A percentile compares a stretch with the other conserved stretches of the same genome.
These are phyloP conservation scores for Ceratocystis albifundus DNA, from an alignment of 2,329 filamentous ascomycete genomes.

Conservation along the genomic window DNA sequence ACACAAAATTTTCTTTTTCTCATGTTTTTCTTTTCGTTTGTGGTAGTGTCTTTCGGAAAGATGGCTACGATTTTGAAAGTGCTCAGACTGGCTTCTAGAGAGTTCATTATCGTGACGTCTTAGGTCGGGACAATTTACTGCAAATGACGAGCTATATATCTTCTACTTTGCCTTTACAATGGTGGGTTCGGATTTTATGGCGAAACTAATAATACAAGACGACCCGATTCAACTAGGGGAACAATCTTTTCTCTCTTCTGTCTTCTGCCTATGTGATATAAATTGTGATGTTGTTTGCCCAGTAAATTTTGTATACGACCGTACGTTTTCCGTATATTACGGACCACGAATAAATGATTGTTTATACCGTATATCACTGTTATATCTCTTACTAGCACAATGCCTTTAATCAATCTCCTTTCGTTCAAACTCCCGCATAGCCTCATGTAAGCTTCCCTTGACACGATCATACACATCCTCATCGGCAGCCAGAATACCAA, in stretches of 20 bases:
- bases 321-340: not conserved
- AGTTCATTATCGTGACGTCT: not conserved
- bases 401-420: constrained; percentile 12
- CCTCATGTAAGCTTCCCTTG: constrained; percentile 26
- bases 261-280: not conserved
- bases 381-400: too few relatives aligned
- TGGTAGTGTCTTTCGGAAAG: not conserved
- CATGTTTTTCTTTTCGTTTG: not conserved
- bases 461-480: constrained; percentile 35
- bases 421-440: constrained; percentile 18
- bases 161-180: not conserved
- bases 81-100: not conserved
- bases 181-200: not conserved
- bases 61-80: not conserved
- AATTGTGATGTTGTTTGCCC: not conserved
- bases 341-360: too few relatives aligned
- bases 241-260: not conserved
- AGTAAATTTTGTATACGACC: not conserved
- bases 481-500: constrained; percentile 46
- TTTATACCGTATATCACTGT: too few relatives aligned
- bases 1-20: constrained; percentile 14
- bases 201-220: constrained; percentile 20
- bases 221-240: constrained; percentile 22
- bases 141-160: not conserved
- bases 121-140: not conserved